Base-by-base conservation (phyloP, 495 filamentous ascomycete genomes). In the Aspergillus olivimuriae region DNA sequence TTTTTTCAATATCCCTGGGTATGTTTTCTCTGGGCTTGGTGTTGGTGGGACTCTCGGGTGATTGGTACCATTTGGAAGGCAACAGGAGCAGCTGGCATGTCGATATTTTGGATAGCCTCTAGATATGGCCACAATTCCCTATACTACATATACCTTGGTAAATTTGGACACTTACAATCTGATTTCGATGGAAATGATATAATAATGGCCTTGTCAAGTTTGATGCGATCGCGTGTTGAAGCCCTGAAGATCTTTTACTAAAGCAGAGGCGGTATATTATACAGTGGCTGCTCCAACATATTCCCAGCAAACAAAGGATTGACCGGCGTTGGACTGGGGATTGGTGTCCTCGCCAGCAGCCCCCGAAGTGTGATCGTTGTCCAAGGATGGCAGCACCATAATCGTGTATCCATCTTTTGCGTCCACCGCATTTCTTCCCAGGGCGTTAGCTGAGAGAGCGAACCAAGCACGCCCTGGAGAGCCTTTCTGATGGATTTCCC, bases 331-430 rank as follows among this genome's bases (percentile, higher is more conserved):
- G 30, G 34, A 33, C 39, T 20, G 21, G 19, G 18, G 12, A 12
- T 39, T 31, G 11, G 21, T 14, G 18, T 43, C 34, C 23, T 37
- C 33, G 16, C 12, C 34, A 4, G 11, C 20, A 36, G 9, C 34
- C 10, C 19, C 34, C 12, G 6, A 5, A 2, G 19, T 20, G 2
- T 21, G 4, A 22, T n/a, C 20, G 8, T 30, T 33, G 4, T 14
- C 21, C 14, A 19, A n/a, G 20, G 39, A 21, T 1, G 56, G 51
- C 28, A 65, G 37, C n/a, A 46, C 56, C 38, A 70, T 41, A 14
- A 75, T 55, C n/a, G 63, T 68, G 39, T 68, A 77, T 1, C 72
- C 69, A 53, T 74, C 65, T 34, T 52, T 63, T 26, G 62, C 62
- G 34, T 75, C 64, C 4, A 69, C 57, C 1, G 61, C 63, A 15